Percentiles rank a stretch among this genome's conserved stretches.
phyloP scores from a whole-genome alignment of 768 basidiomycete species.

The Gelatoporia subvermispora region DNA sequence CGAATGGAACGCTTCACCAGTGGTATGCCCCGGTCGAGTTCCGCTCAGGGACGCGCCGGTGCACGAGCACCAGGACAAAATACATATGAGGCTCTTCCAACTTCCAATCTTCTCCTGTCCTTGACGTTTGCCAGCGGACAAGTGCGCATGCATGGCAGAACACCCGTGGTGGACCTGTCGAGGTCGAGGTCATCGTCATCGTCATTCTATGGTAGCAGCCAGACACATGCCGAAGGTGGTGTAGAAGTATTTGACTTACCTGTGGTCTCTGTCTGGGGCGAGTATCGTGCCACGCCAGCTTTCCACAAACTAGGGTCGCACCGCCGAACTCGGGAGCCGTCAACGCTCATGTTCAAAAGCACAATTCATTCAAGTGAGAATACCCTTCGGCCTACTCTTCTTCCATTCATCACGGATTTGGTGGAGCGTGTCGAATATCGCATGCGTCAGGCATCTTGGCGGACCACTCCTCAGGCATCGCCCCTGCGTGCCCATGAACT shows the following conservation, averaged over 20 bases:
- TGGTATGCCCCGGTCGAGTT: slow-evolving; percentile 42
- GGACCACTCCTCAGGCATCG: slow-evolving; percentile 11
- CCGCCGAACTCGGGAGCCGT: slow-evolving; percentile 36
- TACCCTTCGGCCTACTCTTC: slow-evolving; percentile 69
- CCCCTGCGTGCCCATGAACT: slow-evolving; percentile 5
- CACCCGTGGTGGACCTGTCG: slow-evolving; percentile 35
- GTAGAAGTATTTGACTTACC: slow-evolving; percentile 72
- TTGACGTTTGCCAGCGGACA: slow-evolving; percentile 82
- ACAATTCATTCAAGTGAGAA: slow-evolving; percentile 91
- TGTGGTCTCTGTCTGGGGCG: slow-evolving; percentile 74
- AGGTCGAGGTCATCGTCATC: slow-evolving; percentile 32
- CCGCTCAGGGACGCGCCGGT: slow-evolving; percentile 9
- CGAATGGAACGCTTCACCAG: slow-evolving; percentile 63
- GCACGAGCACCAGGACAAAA: slow-evolving; percentile 9
- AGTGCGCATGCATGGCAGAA: slow-evolving; percentile 62
- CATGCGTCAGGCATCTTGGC: slow-evolving; percentile 47
- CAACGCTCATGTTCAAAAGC: slow-evolving; percentile 73
- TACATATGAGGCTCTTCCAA: slow-evolving; percentile 36
- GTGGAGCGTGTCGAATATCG: slow-evolving; percentile 65
- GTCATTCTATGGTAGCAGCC: neutral
- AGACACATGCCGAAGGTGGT: slow-evolving; percentile 37
- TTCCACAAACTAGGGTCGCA: slow-evolving; percentile 30
- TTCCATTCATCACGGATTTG: slow-evolving; percentile 82
- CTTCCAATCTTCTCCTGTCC: slow-evolving; percentile 59
- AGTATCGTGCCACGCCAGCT: slow-evolving; percentile 62